A percentile compares a stretch with the other conserved stretches of the same genome.
phyloP scores from a whole-genome alignment of 2,329 filamentous ascomycete genomes.

The Massarina eburnea region DNA sequence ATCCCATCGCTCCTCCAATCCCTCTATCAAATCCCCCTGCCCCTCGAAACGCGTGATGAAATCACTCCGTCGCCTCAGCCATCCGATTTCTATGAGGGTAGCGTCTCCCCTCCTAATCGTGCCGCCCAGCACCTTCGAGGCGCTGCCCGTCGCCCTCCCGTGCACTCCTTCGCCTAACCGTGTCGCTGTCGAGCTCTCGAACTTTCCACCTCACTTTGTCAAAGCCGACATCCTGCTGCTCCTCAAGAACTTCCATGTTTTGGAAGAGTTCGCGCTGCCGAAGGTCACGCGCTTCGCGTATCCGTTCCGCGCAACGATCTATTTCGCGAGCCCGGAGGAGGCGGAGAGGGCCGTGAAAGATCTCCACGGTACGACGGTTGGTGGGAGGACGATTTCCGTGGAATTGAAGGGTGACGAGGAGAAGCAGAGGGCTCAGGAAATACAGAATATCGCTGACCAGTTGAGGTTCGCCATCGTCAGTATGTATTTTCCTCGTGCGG shows the following conservation, averaged over 20 bases:
- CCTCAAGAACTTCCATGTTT: conserved; percentile 12
- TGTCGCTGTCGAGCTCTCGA: conserved; percentile 12
- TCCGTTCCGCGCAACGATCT: conserved; percentile 12
- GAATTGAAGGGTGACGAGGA: conserved; percentile 3
- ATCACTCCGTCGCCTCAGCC: too few relatives aligned
- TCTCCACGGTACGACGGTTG: conserved; percentile 6
- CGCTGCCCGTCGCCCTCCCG: not conserved
- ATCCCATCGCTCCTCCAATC: too few relatives aligned
- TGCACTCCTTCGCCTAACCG: not conserved
- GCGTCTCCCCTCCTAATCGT: not conserved
- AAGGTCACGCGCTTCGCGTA: conserved; percentile 8
- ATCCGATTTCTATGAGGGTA: too few relatives aligned
- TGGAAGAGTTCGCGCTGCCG: conserved; percentile 8
- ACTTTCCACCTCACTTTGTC: conserved; percentile 12
- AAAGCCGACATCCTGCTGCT: conserved; percentile 7
- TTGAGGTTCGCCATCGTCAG: conserved; percentile 17
- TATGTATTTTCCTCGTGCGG: not conserved
- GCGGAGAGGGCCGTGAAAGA: conserved; percentile 9
- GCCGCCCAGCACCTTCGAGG: not conserved
- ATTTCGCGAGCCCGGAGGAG: conserved; percentile 5
- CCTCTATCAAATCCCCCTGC: too few relatives aligned
- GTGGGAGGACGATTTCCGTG: conserved; percentile 7
- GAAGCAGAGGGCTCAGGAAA: conserved; percentile 6
- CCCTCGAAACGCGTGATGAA: too few relatives aligned
- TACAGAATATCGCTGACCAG: conserved; percentile 11